Base-by-base conservation (phyloP, 179 eudicot genomes). In the Sideroxylon spinosum region DNA sequence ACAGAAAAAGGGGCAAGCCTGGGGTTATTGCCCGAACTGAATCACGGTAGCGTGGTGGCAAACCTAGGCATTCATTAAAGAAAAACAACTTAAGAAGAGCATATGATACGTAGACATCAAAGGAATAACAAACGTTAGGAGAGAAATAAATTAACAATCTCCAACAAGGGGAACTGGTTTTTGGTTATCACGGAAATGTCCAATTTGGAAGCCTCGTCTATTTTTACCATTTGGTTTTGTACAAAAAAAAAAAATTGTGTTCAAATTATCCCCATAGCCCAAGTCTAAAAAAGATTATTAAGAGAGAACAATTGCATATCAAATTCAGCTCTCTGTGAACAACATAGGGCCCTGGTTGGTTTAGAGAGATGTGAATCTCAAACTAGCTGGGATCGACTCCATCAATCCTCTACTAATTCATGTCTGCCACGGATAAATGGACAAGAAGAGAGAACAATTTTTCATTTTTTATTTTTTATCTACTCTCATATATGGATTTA, bases 31-130 rank as follows among this genome's bases (percentile, higher is more conserved):
- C 89, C 80, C 99, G 85, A 71, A 95, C 99, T 48, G 99, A 95
- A 82, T 95, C 99, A 13, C 99, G 93, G 84, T 95, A 95, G 49
- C 98, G 91, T 53, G 98, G 99, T 25, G 99, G 99, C 71, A 95
- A 87, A 73, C 99, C 98, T 95, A 86, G 20, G 69, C 63, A 81
- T 79, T 19, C 3, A 76, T 29, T 57, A 11, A 62, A 66, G 32
- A 23, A 71, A 49, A 37, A 71, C 1, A 32, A 37, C 28, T 53
- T 73, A 72, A 60, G 52, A 60, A 68, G 29, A 72, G 55, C 17
- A 56, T 66, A 73, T 4, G 9, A 62, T 13, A 7, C 26, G 62
- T 22, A 64, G 50, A 26, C 8, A 17, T 66, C 19, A 28, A 28
- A 28, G 5, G 9, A 61, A 49, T 32, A 5, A 20, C 2, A 61